phyloP scores from a whole-genome alignment of 495 filamentous ascomycete species.

The Letharia lupina region DNA sequence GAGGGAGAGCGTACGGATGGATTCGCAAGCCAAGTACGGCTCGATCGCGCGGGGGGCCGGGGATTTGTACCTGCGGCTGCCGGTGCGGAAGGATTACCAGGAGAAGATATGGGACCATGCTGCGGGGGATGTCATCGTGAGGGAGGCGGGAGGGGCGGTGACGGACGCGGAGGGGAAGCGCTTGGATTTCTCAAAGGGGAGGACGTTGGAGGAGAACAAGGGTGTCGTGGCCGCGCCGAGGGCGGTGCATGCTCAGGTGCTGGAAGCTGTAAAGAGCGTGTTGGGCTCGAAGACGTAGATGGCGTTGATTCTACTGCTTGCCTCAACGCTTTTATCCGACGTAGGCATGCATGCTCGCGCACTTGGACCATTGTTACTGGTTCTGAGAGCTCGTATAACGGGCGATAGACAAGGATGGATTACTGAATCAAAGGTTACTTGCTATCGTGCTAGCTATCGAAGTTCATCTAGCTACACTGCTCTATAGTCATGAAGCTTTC shows the following conservation, averaged over 20 bases:
- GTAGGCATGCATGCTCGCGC: neutral
- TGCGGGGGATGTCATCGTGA: slow-evolving; percentile 87
- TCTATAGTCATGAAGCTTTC: neutral
- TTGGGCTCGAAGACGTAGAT: slow-evolving; percentile 41
- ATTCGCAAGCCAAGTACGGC: slow-evolving; percentile 96
- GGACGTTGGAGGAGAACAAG: slow-evolving; percentile 81
- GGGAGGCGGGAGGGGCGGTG: slow-evolving; percentile 87
- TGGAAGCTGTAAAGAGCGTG: slow-evolving; percentile 75
- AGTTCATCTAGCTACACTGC: neutral
- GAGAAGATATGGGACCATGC: slow-evolving; percentile 99
- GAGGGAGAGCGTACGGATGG: slow-evolving; percentile 76
- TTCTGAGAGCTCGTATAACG: neutral
- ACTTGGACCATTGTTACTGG: no score
- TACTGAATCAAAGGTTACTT: neutral
- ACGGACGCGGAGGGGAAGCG: slow-evolving; percentile 73
- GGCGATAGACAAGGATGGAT: neutral
- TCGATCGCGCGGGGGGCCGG: slow-evolving; percentile 92
- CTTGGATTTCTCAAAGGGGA: slow-evolving; percentile 76
- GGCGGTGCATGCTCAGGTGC: slow-evolving; percentile 64
- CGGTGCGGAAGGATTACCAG: slow-evolving; percentile 74
- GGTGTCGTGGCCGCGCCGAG: slow-evolving; percentile 84
- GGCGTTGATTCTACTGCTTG: neutral
- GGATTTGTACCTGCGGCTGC: slow-evolving; percentile 86
- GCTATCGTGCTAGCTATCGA: neutral
- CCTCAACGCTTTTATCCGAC: neutral